A percentile compares a stretch with the other conserved stretches of the same genome.
phyloP scores from a whole-genome alignment of 176 grass and related monocot species.

The Tuctoria greenei region DNA sequence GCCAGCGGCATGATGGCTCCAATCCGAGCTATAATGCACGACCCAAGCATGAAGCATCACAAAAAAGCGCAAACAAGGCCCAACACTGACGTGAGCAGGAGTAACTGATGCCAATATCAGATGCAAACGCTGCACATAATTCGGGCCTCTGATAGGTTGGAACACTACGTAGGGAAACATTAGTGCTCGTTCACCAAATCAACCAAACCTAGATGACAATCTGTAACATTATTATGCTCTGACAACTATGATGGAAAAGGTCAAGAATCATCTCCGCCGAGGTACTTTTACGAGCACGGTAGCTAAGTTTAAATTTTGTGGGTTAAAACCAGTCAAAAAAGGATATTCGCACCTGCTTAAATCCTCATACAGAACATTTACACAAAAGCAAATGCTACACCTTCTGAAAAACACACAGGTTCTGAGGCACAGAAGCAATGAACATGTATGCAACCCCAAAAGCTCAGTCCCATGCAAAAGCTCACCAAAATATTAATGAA shows the following conservation, averaged over 20 bases:
- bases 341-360: background rate
- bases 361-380: background rate
- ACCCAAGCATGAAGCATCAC: background rate
- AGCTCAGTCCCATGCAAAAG: background rate
- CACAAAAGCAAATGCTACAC: background rate
- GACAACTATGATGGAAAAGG: background rate
- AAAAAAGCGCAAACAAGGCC: background rate
- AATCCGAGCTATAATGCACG: background rate
- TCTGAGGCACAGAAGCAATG: background rate
- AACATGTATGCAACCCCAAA: background rate
- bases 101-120: background rate
- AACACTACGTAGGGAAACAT: background rate
- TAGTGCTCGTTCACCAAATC: background rate
- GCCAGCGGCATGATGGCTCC: background rate
- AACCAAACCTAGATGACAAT: background rate
- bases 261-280: background rate
- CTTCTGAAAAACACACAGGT: background rate
- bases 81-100: background rate
- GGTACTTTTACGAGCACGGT: background rate
- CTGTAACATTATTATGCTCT: background rate
- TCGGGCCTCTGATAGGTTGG: background rate
- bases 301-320: too few relatives aligned
- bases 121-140: background rate
- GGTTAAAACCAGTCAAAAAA: background rate
- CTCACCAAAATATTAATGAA: background rate